Evolutionary conservation across 1,284 basidiomycete species (phyloP), one percentile per base, ranked within the genome.

Genomic region (Ceratobasidium papillatum): DNA sequence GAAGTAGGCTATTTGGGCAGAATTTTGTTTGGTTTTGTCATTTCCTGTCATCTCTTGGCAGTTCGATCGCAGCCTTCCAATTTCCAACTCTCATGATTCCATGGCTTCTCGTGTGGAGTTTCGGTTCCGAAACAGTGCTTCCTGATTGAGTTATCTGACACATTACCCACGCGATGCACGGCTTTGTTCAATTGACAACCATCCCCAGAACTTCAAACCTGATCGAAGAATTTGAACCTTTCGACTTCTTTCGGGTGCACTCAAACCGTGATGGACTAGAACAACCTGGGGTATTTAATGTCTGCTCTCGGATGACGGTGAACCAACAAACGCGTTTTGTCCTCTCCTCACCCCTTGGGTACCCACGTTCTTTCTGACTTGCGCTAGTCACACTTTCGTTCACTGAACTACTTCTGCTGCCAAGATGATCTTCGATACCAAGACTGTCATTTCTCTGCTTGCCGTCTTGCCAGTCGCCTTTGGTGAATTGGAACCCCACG

Each of bases 381-480:
- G 19, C 27, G 9, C 4, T 9, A 52, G 51, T 9, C 22, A 27
- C 51, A 52, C 54, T 11, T 58, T 25, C 32, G 27, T 49, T 49
- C 17, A 19, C 22, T 19, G 17, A 43, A 7, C 17, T 8, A 17
- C 41, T 43, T 43, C 14, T 27, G 22, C 4, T n/a, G n/a, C n/a
- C n/a, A n/a, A n/a, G 22, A 69, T 69, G 65, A 43, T 69, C 41
- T 27, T 54, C 3, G 34, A 27, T 51, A 22, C 52, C 1, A 38
- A 43, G 30, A 8, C 45, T 19, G 32, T 38, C 1, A 17, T 69
- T 12, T 41, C 51, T 38, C 30, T 69, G 3, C 45, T 69, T 22
- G 65, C 43, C 11, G n/a, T 69, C 25, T 3, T 54, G 4, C 65
- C 65, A 3, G 32, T 45, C 14, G 52, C 27, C 1, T 27, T 69